Evolutionary conservation across 352 stramenopile genomes (phyloP), one percentile per base, ranked within the genome.

Genomic region (Globisporangium radiosum): DNA sequence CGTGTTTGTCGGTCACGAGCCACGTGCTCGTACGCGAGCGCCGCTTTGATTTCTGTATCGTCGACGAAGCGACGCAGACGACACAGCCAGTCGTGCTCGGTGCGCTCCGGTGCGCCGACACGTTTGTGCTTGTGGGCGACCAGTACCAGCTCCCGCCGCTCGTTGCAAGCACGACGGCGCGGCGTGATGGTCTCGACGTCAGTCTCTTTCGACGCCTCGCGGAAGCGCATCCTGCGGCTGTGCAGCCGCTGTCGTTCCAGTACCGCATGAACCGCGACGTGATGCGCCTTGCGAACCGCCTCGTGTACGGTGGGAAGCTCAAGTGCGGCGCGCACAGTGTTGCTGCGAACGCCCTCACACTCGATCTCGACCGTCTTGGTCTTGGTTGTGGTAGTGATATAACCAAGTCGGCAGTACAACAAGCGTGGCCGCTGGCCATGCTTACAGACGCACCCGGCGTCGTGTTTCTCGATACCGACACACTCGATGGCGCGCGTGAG

Each of bases 1-100:
- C 85, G 10, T 95, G 85, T 57, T 52, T 95, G 15, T 81, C 78
- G 33, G 72, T 90, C 14, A 92, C 81, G 49, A 85, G 69, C 66
- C 76, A 93, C 52, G 81, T 88, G 33, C 64, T 95, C 4, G 92
- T 94, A 57, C 57, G 65, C 9, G 85, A 88, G 62, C 83, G 96
- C 48, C 66, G 92, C 15, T 99, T 99, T 65, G 97, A 99, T 72
- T 95, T 98, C 60, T 98, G 96, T 49, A 98, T 99, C 58, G 93
- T 99, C 1, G 97, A 99, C 53, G 97, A 99, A 73, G 97, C 96
- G 5, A 96, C 95, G 39, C 97, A 99, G 80, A 98, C 98, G n/a
- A 98, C 87, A 9, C 90, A 99, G 71, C 97, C 97, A 17, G 88
- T 97, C 11, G 78, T 97, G 38, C 57, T 99, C 8, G 94, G 95